These are phyloP conservation scores for Sordariomycetes sp. DNA, from an alignment of 2,329 filamentous ascomycete genomes.

Conservation along the genomic window DNA sequence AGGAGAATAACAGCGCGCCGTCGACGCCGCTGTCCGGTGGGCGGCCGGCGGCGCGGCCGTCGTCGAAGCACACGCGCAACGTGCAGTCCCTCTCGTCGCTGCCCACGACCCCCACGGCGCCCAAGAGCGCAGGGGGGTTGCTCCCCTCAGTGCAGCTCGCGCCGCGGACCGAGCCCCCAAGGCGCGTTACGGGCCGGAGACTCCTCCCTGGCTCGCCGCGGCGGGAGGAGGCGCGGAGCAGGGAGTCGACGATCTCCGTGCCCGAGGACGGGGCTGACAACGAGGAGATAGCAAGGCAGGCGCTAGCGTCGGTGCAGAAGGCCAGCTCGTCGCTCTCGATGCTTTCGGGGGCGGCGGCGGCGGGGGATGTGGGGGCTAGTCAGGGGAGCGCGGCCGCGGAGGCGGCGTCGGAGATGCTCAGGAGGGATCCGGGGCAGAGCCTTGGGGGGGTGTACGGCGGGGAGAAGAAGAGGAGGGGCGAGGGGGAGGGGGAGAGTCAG, in stretches of 20 bases:
- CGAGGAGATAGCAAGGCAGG: constrained; percentile 41
- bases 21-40: constrained; percentile 45
- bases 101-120: constrained; percentile 55
- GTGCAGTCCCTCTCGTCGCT: constrained; percentile 77
- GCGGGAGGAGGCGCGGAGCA: constrained; percentile 40
- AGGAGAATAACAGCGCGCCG: constrained; percentile 58
- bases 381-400: constrained; percentile 69
- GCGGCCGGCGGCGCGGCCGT: constrained; percentile 30
- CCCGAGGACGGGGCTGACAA: constrained; percentile 30
- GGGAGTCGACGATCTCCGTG: constrained; percentile 74
- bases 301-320: constrained; percentile 38
- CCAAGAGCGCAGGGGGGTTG: constrained; percentile 30
- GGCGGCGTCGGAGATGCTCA: constrained; percentile 62
- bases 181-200: constrained; percentile 20
- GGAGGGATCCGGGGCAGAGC: constrained; percentile 41
- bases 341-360: constrained; percentile 23
- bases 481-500: constrained; percentile 20
- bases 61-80: constrained; percentile 56
- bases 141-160: constrained; percentile 51
- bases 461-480: constrained; percentile 7
- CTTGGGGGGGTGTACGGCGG: constrained; percentile 30
- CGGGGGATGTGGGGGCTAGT: constrained; percentile 39
- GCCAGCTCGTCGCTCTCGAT: constrained; percentile 17
- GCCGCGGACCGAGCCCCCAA: constrained; percentile 42
- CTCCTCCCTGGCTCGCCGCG: constrained; percentile 26